Conservation (phyloP, 495 filamentous ascomycete species). For the Hyphodiscus hymeniophilus region DNA sequence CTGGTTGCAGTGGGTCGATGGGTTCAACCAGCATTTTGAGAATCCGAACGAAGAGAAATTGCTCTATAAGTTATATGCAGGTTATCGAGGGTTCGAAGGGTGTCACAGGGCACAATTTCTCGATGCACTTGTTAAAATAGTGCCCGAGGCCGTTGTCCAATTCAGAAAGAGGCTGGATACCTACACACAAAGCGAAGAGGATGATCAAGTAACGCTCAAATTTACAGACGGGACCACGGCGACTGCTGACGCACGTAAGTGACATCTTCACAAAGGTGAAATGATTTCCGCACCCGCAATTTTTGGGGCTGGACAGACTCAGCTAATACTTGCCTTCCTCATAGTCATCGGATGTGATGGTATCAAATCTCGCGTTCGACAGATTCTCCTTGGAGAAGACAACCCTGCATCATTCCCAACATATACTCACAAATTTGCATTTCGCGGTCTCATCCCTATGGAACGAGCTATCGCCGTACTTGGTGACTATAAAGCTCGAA, state of each 20-base stretch:
- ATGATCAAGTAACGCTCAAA: slow-evolving; percentile 15
- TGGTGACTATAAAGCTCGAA: slow-evolving; percentile 32
- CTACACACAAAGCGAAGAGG: slow-evolving; percentile 19
- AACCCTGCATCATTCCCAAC: slow-evolving; percentile 30
- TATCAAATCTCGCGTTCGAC: slow-evolving; percentile 39
- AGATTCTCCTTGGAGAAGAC: slow-evolving; percentile 27
- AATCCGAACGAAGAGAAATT: slow-evolving; percentile 17
- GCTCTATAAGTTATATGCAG: slow-evolving; percentile 25
- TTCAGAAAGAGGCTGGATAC: slow-evolving; percentile 22
- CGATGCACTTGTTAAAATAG: slow-evolving; percentile 39
- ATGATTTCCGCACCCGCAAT: no score
- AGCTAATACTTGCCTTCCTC: neutral
- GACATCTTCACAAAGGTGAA: no score
- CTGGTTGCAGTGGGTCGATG: slow-evolving; percentile 29
- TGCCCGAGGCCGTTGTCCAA: slow-evolving; percentile 29
- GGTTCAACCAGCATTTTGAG: slow-evolving; percentile 22
- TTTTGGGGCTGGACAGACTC: no score
- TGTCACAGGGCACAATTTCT: slow-evolving; percentile 44
- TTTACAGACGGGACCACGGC: slow-evolving; percentile 42
- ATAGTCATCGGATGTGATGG: slow-evolving; percentile 49
- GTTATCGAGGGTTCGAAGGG: slow-evolving; percentile 31
- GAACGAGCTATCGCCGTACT: slow-evolving; percentile 29
- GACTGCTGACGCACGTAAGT: slow-evolving; percentile 35
- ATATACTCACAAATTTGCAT: slow-evolving; percentile 39
- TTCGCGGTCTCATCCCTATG: slow-evolving; percentile 42